Percentiles rank a stretch among this genome's conserved stretches.
phyloP scores from a whole-genome alignment of 2,329 filamentous ascomycete genomes.

The Aspergillus chevalieri region DNA sequence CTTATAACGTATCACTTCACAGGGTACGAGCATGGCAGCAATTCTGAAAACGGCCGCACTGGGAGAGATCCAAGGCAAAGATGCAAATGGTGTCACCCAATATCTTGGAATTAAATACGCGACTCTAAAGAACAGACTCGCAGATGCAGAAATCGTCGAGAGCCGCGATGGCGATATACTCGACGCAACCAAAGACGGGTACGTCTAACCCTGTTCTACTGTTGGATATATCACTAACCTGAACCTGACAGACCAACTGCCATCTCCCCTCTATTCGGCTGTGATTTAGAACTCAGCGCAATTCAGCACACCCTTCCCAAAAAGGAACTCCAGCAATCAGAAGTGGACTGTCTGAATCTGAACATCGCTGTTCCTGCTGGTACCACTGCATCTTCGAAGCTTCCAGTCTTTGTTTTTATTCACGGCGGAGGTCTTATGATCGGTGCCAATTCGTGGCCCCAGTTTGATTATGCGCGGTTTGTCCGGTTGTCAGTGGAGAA shows the following conservation, averaged over 20 bases:
- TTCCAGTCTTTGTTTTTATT: constrained; percentile 50
- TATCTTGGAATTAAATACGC: constrained; percentile 37
- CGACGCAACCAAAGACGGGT: constrained; percentile 35
- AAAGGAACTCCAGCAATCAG: constrained; percentile 36
- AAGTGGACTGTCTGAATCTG: constrained; percentile 47
- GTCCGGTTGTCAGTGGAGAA: constrained; percentile 41
- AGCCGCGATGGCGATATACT: constrained; percentile 17
- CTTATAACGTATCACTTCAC: neutral
- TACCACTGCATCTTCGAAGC: constrained; percentile 19
- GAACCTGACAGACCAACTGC: constrained; percentile 28
- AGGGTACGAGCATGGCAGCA: constrained; percentile 3
- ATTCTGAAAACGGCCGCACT: constrained; percentile 20
- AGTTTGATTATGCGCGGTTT: constrained; percentile 44
- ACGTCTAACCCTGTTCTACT: neutral
- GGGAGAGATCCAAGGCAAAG: constrained; percentile 23
- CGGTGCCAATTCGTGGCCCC: constrained; percentile 49
- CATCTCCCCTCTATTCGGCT: constrained; percentile 35
- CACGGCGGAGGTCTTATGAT: constrained; percentile 49
- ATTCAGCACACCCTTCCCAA: constrained; percentile 45
- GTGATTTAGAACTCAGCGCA: constrained; percentile 43
- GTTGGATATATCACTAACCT: neutral
- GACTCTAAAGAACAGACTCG: constrained; percentile 26
- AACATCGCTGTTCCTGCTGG: constrained; percentile 45
- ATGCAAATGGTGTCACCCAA: constrained; percentile 22
- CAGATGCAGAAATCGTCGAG: constrained; percentile 27